Evolutionary conservation across 768 basidiomycete genomes (phyloP).

Genomic region (Lactarius deliciosus): DNA sequence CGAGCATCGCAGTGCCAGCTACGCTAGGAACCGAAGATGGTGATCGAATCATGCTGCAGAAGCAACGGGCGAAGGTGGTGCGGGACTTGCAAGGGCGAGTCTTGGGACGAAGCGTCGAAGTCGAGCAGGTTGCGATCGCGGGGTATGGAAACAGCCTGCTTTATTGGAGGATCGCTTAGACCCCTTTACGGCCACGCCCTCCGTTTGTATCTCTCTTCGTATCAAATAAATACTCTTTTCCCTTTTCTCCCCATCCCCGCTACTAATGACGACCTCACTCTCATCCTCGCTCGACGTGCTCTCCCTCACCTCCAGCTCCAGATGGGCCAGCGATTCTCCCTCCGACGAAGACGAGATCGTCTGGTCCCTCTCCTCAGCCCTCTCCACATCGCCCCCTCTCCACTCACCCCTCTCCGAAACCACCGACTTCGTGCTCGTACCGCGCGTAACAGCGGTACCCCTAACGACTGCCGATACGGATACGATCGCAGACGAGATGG

Average conservation of each 20-base stretch:
- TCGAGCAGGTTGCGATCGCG: slow-evolving; percentile 62
- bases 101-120: slow-evolving; percentile 58
- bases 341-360: slow-evolving; percentile 31
- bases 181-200: slow-evolving; percentile 1
- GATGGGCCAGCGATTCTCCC: slow-evolving; percentile 26
- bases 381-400: slow-evolving; percentile 13
- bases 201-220: not conserved
- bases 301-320: slow-evolving; percentile 19
- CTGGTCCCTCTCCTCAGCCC: slow-evolving; percentile 26
- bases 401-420: slow-evolving; percentile 33
- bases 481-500: slow-evolving; percentile 2
- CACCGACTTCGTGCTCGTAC: slow-evolving; percentile 36
- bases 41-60: slow-evolving; percentile 58
- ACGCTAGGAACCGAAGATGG: slow-evolving; percentile 52
- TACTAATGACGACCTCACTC: slow-evolving; percentile 19
- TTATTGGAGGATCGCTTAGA: slow-evolving; percentile 60
- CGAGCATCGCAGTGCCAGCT: slow-evolving; percentile 55
- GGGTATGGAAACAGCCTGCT: slow-evolving; percentile 65
- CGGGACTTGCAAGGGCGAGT: slow-evolving; percentile 58
- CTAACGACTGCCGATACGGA: not conserved
- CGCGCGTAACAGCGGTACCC: slow-evolving; percentile 50
- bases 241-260: not conserved
- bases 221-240: slow-evolving; percentile 14
- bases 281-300: slow-evolving; percentile 22
- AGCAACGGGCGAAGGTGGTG: slow-evolving; percentile 50